These are phyloP conservation scores for Eremothecium gossypii DNA, from an alignment of 1,139 yeast genomes.

Conservation along the genomic window DNA sequence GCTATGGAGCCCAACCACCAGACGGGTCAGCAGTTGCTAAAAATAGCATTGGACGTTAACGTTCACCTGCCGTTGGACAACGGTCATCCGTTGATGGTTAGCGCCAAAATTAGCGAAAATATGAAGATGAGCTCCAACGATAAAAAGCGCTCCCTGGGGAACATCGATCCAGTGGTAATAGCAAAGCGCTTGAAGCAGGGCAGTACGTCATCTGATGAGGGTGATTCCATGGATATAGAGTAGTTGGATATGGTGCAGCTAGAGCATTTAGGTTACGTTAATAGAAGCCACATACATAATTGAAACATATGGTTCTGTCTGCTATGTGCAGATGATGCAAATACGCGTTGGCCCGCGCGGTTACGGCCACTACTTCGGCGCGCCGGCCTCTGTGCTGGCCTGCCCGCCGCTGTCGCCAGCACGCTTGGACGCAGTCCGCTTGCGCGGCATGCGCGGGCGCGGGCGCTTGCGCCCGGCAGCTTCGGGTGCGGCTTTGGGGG, in stretches of 20 bases:
- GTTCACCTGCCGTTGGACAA: constrained; percentile 24
- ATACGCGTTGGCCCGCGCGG: no score
- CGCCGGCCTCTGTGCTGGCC: no score
- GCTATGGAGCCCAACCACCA: constrained; percentile 76
- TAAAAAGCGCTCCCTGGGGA: constrained; percentile 17
- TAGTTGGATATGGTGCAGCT: constrained; percentile 1
- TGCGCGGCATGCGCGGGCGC: no score
- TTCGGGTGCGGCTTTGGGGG: no score
- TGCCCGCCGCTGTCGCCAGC: no score
- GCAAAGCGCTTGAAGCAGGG: constrained; percentile 40
- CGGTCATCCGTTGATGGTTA: constrained; percentile 28
- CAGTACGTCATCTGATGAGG: constrained; percentile 45
- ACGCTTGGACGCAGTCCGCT: no score
- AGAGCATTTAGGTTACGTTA: no score
- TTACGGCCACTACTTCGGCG: no score
- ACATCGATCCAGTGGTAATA: constrained; percentile 18
- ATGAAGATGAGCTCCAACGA: constrained; percentile 9
- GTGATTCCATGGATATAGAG: constrained; percentile 56
- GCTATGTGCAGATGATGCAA: no score
- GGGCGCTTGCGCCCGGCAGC: no score
- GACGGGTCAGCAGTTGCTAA: constrained; percentile 71
- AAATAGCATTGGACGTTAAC: constrained; percentile 71
- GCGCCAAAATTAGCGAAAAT: constrained; percentile 19
- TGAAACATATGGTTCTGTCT: no score
- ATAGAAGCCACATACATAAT: no score